Conservation (phyloP, 2,329 filamentous ascomycete species). For the Triangularia verruculosa region DNA sequence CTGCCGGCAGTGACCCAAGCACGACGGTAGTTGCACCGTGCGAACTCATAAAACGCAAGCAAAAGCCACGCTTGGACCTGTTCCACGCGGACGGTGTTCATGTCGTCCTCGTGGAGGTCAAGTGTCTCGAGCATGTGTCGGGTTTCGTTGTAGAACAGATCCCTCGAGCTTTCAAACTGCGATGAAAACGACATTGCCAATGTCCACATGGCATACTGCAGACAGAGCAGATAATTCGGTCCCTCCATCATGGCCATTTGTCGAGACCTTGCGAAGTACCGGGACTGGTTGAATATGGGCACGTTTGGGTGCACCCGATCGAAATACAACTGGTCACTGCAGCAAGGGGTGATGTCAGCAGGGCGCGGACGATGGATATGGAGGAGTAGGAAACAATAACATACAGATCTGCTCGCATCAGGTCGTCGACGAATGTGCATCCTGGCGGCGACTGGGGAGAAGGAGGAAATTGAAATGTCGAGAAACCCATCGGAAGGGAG, state of each 20-base stretch:
- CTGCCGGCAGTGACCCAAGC: conserved; percentile 38
- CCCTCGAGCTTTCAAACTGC: conserved; percentile 29
- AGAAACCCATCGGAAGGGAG: conserved; percentile 12
- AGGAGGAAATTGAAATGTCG: conserved; percentile 24
- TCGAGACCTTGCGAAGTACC: conserved; percentile 27
- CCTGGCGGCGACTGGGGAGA: conserved; percentile 21
- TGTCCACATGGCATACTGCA: conserved; percentile 35
- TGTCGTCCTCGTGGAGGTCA: conserved; percentile 24
- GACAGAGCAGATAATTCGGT: conserved; percentile 23
- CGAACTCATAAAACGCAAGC: conserved; percentile 28
- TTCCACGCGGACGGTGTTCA: conserved; percentile 21
- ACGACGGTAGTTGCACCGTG: conserved; percentile 22
- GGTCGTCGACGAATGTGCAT: conserved; percentile 22
- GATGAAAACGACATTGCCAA: conserved; percentile 32
- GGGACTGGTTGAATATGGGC: conserved; percentile 30
- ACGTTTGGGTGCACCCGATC: conserved; percentile 31
- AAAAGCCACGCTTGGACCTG: conserved; percentile 30
- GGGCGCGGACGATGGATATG: neutral
- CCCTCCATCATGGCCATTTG: conserved; percentile 12
- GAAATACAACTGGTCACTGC: conserved; percentile 31
- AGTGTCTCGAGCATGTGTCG: conserved; percentile 28
- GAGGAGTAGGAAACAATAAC: neutral
- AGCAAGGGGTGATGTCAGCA: neutral
- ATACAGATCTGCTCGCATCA: conserved; percentile 28
- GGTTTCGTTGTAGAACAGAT: conserved; percentile 28